A percentile compares a stretch with the other conserved stretches of the same genome.
phyloP scores from a whole-genome alignment of 2,329 filamentous ascomycete genomes.

The Aspergillus aculeatinus region DNA sequence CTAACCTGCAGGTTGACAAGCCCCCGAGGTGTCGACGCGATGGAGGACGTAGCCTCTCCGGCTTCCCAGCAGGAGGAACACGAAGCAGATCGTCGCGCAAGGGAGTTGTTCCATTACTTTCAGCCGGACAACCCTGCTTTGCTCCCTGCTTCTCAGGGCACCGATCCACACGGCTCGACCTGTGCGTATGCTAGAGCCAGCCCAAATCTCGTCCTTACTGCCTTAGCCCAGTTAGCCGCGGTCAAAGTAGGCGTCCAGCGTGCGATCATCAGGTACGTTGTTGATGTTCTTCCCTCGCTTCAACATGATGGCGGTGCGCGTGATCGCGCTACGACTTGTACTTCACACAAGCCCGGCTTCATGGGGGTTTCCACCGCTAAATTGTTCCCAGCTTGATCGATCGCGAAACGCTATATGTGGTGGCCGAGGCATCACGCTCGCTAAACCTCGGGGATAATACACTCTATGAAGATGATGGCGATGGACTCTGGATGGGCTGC shows the following conservation, averaged over 20 bases:
- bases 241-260: constrained; percentile 25
- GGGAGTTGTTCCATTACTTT: constrained; percentile 27
- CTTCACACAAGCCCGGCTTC: not conserved
- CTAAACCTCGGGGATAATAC: constrained; percentile 35
- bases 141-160: constrained; percentile 1
- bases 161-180: not conserved
- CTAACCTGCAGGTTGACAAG: not conserved
- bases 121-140: constrained; percentile 24
- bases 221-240: constrained; percentile 26
- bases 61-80: constrained; percentile 3
- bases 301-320: too few species aligned
- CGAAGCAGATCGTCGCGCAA: constrained; percentile 19
- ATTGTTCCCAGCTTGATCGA: constrained; percentile 41
- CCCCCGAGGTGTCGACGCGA: not conserved
- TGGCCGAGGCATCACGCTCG: constrained; percentile 47
- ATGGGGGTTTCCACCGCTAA: not conserved
- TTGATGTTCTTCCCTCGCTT: not conserved
- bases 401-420: constrained; percentile 45
- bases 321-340: too few species aligned
- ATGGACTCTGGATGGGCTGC: constrained; percentile 33
- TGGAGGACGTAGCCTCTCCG: not conserved
- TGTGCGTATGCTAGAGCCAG: constrained; percentile 6
- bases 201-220: constrained; percentile 22
- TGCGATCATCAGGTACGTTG: constrained; percentile 28
- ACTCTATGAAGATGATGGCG: constrained; percentile 29